These are phyloP conservation scores for Claviceps cyperi DNA, from an alignment of 2,329 filamentous ascomycete species.

Conservation along the genomic window DNA sequence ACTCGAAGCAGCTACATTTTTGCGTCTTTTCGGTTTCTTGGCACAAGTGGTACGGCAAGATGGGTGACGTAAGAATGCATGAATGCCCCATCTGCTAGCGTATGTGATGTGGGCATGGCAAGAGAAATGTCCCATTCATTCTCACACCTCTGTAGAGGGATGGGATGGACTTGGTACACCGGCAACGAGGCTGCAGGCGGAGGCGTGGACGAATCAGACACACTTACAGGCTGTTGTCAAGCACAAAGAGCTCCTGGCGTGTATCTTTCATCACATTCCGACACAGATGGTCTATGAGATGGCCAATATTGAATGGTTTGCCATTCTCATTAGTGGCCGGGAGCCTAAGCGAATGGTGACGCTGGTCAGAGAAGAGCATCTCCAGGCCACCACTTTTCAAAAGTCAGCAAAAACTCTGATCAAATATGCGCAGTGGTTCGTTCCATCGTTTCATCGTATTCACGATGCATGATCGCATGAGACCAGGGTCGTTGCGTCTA, in stretches of 20 bases:
- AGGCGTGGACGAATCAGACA: slow-evolving; percentile 4
- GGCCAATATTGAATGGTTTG: slow-evolving; percentile 52
- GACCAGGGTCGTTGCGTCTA: background rate
- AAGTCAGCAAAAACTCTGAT: background rate
- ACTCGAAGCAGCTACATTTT: background rate
- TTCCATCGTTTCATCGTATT: background rate
- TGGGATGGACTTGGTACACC: background rate
- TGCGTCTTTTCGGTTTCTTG: background rate
- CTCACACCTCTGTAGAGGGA: background rate
- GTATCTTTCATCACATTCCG: slow-evolving; percentile 71
- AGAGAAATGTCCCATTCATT: background rate
- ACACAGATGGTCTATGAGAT: slow-evolving; percentile 67
- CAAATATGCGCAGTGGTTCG: background rate
- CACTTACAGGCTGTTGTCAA: slow-evolving; percentile 76
- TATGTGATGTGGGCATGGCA: background rate
- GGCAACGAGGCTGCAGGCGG: background rate
- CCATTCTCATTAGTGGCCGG: slow-evolving; percentile 48
- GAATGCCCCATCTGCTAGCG: background rate
- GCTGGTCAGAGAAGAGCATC: slow-evolving; percentile 77
- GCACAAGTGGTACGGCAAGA: background rate
- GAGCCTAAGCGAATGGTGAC: slow-evolving; percentile 55
- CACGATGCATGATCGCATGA: background rate
- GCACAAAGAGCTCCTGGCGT: slow-evolving; percentile 76
- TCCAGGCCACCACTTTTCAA: slow-evolving; percentile 68
- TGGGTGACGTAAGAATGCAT: too few species aligned